Evolutionary conservation across 495 filamentous ascomycete species (phyloP), one percentile per base, ranked within the genome.

Genomic region (Hyaloscypha bicolor): DNA sequence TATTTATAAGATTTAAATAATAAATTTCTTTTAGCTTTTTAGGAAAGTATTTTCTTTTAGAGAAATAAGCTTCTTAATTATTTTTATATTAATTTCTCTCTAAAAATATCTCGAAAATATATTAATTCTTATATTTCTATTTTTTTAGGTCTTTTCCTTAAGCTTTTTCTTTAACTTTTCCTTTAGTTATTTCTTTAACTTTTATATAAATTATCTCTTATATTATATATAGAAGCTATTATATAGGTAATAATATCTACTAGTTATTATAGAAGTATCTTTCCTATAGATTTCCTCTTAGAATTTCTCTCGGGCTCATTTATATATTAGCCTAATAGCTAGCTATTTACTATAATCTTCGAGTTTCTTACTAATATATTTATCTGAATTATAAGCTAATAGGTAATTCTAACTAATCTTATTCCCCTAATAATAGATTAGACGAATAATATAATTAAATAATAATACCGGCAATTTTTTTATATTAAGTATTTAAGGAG

Each of bases 101-200:
- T 60, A 14, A 60, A 37, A 21, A 60, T 55, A 19, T 48, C 9
- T 48, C 42, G 25, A 55, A 55, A 55, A 48, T 48, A 48, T 48
- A 19, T 48, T 48, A 9, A 48, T 48, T 48, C 19, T 48, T 48
- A 48, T 19, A 9, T 48, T 48, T 48, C 42, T 48, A 19, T 9
- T 9, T 48, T 9, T 9, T 9, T 48, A 48, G 19, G 42, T 48
- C 19, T 48, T 48, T 9, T 9, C 42, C 42, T 48, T 48, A 9
- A 9, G 9, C 42, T 9, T 9, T 9, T 9, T 55, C 52, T 22
- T 22, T 22, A 11, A 22, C 12, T 6, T 55, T 11, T 55, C 52
- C 52, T 6, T 55, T 55, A 6, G 52, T 48, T n/a, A n/a, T n/a
- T n/a, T n/a, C n/a, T n/a, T n/a, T n/a, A n/a, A n/a, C n/a, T n/a